These are phyloP conservation scores for Tetrapisispora namnaoensis DNA, from an alignment of 805 yeast species.

Conservation along the genomic window DNA sequence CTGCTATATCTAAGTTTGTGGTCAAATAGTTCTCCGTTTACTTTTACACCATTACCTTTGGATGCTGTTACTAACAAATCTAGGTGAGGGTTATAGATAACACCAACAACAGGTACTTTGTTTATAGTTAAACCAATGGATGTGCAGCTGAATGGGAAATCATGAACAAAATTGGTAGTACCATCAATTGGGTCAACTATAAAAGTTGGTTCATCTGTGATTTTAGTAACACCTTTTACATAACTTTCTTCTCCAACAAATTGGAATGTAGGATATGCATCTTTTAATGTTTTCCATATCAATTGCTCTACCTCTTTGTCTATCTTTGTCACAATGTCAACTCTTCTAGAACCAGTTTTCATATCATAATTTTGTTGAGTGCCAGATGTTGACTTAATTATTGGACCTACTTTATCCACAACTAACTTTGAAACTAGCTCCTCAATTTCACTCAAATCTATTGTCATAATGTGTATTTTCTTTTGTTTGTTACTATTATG, in stretches of 20 bases:
- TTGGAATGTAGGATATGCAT: slow-evolving; percentile 38
- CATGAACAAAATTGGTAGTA: slow-evolving; percentile 52
- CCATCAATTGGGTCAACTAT: slow-evolving; percentile 57
- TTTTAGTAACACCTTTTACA: slow-evolving; percentile 36
- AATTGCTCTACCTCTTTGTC: slow-evolving; percentile 46
- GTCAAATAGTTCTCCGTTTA: slow-evolving; percentile 37
- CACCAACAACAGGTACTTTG: slow-evolving; percentile 48
- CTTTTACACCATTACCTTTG: slow-evolving; percentile 43
- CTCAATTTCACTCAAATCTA: slow-evolving; percentile 21
- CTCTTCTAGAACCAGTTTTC: slow-evolving; percentile 32
- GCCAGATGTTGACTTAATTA: slow-evolving; percentile 43
- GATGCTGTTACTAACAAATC: slow-evolving; percentile 44
- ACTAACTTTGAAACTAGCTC: slow-evolving; percentile 20
- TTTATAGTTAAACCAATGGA: slow-evolving; percentile 48
- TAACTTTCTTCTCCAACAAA: slow-evolving; percentile 57
- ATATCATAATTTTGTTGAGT: slow-evolving; percentile 26
- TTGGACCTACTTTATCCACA: slow-evolving; percentile 33
- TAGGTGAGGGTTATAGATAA: slow-evolving; percentile 51
- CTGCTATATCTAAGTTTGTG: slow-evolving; percentile 63
- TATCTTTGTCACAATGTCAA: slow-evolving; percentile 56
- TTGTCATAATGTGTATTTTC: slow-evolving; percentile 5
- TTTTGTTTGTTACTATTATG: background rate
- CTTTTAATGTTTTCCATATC: slow-evolving; percentile 26
- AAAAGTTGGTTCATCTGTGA: slow-evolving; percentile 47
- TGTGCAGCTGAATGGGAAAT: slow-evolving; percentile 53